Evolutionary conservation across 2,329 filamentous ascomycete species (phyloP).

Genomic region (Aspergillus sp.): DNA sequence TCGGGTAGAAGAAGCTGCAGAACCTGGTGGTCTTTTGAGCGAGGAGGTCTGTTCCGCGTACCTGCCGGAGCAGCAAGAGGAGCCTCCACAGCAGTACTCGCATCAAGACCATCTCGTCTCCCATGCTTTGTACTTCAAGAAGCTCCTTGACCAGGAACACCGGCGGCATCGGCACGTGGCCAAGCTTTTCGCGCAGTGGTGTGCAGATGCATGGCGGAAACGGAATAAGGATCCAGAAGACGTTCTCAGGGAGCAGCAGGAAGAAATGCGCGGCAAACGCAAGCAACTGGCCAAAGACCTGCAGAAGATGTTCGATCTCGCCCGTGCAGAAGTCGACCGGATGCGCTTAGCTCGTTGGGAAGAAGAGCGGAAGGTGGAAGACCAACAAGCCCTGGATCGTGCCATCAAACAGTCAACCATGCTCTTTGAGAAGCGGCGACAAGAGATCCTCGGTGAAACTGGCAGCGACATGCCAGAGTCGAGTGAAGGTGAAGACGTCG

Average conservation of each 20-base stretch:
- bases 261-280: conserved; percentile 60
- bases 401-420: conserved; percentile 46
- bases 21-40: conserved; percentile 68
- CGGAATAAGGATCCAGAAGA: conserved; percentile 54
- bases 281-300: conserved; percentile 61
- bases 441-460: conserved; percentile 44
- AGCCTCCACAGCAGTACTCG: conserved; percentile 72
- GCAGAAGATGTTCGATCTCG: conserved; percentile 52
- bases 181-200: conserved; percentile 61
- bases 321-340: conserved; percentile 51
- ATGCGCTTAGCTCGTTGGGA: conserved; percentile 51
- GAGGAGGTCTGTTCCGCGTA: conserved; percentile 62
- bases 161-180: conserved; percentile 67
- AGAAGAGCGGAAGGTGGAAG: conserved; percentile 43
- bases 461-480: conserved; percentile 63
- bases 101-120: conserved; percentile 77
- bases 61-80: conserved; percentile 62
- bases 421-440: conserved; percentile 40
- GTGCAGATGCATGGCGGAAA: conserved; percentile 36
- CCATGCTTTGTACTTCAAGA: conserved; percentile 72
- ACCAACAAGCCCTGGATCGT: conserved; percentile 47
- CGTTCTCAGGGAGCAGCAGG: conserved; percentile 67
- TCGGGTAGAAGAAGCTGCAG: conserved; percentile 62
- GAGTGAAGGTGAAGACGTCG: conserved; percentile 41
- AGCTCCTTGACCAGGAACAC: conserved; percentile 70